Conservation (phyloP, 495 filamentous ascomycete genomes). For the Elasticomyces elasticus region DNA sequence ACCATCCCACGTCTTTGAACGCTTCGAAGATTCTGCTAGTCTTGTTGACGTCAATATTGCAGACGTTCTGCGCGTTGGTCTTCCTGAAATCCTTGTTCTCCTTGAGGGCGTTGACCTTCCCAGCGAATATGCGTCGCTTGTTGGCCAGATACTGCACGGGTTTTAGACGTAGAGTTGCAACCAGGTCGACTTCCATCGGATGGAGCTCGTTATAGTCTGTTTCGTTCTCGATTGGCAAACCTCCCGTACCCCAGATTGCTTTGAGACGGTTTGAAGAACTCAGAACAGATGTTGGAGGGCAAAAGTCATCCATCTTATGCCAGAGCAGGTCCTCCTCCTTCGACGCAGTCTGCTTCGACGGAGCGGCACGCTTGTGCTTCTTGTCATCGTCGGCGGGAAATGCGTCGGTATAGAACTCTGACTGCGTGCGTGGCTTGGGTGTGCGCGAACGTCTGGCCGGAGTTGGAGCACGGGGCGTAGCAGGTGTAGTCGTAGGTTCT, state of each 20-base stretch:
- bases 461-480: not conserved
- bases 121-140: conserved; percentile 86
- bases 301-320: conserved; percentile 62
- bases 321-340: conserved; percentile 78
- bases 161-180: conserved; percentile 70
- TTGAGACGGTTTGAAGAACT: conserved; percentile 55
- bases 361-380: conserved; percentile 20
- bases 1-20: conserved; percentile 85
- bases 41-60: conserved; percentile 99
- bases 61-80: conserved; percentile 94
- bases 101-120: conserved; percentile 55
- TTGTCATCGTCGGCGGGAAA: not conserved
- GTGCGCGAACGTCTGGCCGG: conserved; percentile 6
- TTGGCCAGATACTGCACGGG: conserved; percentile 88
- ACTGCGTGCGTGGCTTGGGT: not conserved
- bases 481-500: no score
- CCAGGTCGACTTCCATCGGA: conserved; percentile 66
- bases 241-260: conserved; percentile 68
- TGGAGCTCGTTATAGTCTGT: conserved; percentile 68
- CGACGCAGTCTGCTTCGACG: conserved; percentile 32
- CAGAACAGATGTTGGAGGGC: conserved; percentile 54
- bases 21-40: conserved; percentile 90
- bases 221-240: conserved; percentile 68
- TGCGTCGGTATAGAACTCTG: not conserved
- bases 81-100: conserved; percentile 85